phyloP scores from a whole-genome alignment of 352 stramenopile species.

The Phytopythium sindhum region DNA sequence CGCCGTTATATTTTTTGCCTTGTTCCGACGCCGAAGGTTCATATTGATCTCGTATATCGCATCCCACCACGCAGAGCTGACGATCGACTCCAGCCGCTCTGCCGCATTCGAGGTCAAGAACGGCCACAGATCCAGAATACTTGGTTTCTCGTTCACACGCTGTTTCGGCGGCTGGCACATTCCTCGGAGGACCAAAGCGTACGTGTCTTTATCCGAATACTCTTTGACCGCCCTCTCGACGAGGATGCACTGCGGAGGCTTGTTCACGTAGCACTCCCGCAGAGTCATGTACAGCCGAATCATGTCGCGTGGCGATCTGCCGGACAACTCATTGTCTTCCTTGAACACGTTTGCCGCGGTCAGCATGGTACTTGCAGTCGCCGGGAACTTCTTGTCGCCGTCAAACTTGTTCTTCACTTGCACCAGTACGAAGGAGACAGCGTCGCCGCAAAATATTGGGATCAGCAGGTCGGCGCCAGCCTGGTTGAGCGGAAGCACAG shows the following conservation, averaged over 20 bases:
- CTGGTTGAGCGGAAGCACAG: constrained; percentile 10
- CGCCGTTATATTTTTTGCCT: too few species aligned
- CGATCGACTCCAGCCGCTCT: too few species aligned
- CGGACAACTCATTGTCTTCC: neutral
- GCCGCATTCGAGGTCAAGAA: neutral
- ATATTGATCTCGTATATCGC: too few species aligned
- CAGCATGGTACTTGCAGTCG: neutral
- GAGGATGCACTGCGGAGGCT: neutral
- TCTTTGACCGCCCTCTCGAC: too few species aligned
- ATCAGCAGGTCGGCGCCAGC: constrained; percentile 14
- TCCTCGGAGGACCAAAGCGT: neutral
- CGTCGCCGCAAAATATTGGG: constrained; percentile 9
- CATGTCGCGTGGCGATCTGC: too few species aligned
- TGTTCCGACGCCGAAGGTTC: too few species aligned
- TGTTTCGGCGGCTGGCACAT: neutral
- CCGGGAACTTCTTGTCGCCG: neutral
- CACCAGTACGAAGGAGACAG: constrained; percentile 15
- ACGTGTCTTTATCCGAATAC: too few species aligned
- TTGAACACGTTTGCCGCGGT: neutral
- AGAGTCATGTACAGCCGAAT: neutral
- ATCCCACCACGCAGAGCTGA: neutral
- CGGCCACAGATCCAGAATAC: neutral
- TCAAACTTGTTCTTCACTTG: constrained; percentile 9
- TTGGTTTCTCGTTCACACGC: neutral
- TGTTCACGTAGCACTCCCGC: neutral